Evolutionary conservation across 2,329 filamentous ascomycete genomes (phyloP), one percentile per base, ranked within the genome.

Genomic region (Trichoderma cornu-damae): DNA sequence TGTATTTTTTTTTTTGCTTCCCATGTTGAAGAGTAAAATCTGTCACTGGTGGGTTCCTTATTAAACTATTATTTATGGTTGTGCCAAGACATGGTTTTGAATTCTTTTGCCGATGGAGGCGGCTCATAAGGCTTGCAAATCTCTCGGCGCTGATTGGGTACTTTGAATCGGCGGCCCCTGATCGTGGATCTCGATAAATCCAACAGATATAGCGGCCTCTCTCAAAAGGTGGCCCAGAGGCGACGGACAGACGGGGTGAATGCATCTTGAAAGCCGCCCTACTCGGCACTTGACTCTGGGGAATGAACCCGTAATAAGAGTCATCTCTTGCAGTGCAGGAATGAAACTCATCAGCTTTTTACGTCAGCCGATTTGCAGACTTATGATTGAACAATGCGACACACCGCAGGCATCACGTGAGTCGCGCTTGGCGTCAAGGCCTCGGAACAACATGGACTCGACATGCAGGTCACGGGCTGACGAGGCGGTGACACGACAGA

Each of bases 381-480:
- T 34, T 34, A n/a, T 40, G 14, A n/a, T n/a, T 18, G 37, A 30
- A 16, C 18, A 8, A 26, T 30, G 9, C 40, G 24, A 14, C 18
- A 47, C 18, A 8, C n/a, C 7, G 34, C 24, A 43, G 22, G 24
- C 42, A 58, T 58, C 56, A 58, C 56, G 56, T 58, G 56, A 58
- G 56, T n/a, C 22, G 11, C 22, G 22, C 49, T 26, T 28, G 24
- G 18, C 42, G 5, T 43, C 22, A 22, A 20, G 44, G 9, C 30
- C 32, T 53, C 49, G 56, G 49, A 40, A 35, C 34, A 7, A n/a
- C 12, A 24, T 54, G 42, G 49, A 30, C 26, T 32, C 26, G 14
- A 28, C 34, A 24, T 48, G 56, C 49, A 53, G 40, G 48, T 20
- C 48, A 42, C 38, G 37, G 32, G 48, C 47, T 49, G 53, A 56